Conservation (phyloP, 495 filamentous ascomycete genomes). For the Aspergillus hancockii region DNA sequence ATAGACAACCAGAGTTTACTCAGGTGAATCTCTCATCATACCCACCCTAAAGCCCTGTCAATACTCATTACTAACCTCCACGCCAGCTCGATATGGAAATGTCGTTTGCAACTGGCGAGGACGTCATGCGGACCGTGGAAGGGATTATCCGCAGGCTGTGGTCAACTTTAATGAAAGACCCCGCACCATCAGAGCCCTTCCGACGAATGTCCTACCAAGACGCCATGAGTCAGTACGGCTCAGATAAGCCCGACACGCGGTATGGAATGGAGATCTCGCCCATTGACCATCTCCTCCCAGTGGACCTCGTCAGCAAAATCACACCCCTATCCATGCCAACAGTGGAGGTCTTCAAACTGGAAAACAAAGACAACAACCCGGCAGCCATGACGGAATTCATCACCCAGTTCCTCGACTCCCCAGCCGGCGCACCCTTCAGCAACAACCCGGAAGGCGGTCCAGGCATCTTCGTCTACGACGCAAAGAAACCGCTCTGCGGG, state of each 20-base stretch:
- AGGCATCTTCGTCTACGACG: conserved; percentile 72
- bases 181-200: conserved; percentile 50
- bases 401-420: conserved; percentile 63
- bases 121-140: conserved; percentile 74
- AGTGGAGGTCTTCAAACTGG: conserved; percentile 71
- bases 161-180: conserved; percentile 42
- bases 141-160: conserved; percentile 62
- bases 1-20: conserved; percentile 95
- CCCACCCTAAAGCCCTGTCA: neutral
- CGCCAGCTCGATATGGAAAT: conserved; percentile 86
- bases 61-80: conserved; percentile 7
- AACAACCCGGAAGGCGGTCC: conserved; percentile 70
- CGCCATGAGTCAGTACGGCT: conserved; percentile 80
- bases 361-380: conserved; percentile 46
- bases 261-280: conserved; percentile 60
- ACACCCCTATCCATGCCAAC: conserved; percentile 59
- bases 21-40: conserved; percentile 56
- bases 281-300: conserved; percentile 62
- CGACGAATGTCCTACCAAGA: conserved; percentile 67
- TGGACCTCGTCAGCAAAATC: conserved; percentile 72
- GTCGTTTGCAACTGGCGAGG: conserved; percentile 71
- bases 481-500: conserved; percentile 67
- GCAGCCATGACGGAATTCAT: conserved; percentile 60
- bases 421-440: conserved; percentile 60
- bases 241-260: conserved; percentile 89